phyloP scores from a whole-genome alignment of 2,329 filamentous ascomycete species.

The Sphaerulina populicola region DNA sequence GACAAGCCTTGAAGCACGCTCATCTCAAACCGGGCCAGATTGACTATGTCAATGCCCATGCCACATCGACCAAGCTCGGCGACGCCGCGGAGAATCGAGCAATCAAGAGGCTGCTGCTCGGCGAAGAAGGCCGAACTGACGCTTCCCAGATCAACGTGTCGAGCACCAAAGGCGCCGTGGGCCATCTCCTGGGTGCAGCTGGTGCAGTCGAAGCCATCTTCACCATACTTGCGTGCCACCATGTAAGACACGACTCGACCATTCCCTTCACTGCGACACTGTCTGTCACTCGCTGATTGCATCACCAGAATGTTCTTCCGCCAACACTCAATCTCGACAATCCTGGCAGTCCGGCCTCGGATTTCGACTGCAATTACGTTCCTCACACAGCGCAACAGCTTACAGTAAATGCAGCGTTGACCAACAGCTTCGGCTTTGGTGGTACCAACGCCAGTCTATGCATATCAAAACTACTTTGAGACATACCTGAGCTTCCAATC shows the following conservation, averaged over 20 bases:
- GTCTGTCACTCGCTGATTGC: conserved; percentile 1
- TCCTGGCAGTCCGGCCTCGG: conserved; percentile 49
- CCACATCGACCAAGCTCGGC: conserved; percentile 76
- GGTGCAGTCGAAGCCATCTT: conserved; percentile 87
- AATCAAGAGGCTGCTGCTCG: conserved; percentile 68
- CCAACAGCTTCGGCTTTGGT: conserved; percentile 96
- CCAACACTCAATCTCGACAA: conserved; percentile 76
- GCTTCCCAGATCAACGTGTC: conserved; percentile 69
- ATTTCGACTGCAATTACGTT: conserved; percentile 79
- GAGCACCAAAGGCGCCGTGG: conserved; percentile 87
- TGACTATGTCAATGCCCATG: conserved; percentile 93
- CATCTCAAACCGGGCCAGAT: conserved; percentile 59
- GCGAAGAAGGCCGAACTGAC: conserved; percentile 55
- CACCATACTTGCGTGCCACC: conserved; percentile 64
- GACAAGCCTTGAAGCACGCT: conserved; percentile 66
- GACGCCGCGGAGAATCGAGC: conserved; percentile 82
- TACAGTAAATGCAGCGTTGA: conserved; percentile 64
- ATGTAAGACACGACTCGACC: conserved; percentile 48
- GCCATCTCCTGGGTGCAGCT: conserved; percentile 83
- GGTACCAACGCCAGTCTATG: conserved; percentile 90
- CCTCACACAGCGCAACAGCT: conserved; percentile 62
- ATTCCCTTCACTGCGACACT: not conserved
- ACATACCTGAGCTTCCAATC: not conserved
- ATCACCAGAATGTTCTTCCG: conserved; percentile 61
- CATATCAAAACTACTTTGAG: conserved; percentile 47